phyloP scores from a whole-genome alignment of 768 basidiomycete species.

The Collybia nuda region DNA sequence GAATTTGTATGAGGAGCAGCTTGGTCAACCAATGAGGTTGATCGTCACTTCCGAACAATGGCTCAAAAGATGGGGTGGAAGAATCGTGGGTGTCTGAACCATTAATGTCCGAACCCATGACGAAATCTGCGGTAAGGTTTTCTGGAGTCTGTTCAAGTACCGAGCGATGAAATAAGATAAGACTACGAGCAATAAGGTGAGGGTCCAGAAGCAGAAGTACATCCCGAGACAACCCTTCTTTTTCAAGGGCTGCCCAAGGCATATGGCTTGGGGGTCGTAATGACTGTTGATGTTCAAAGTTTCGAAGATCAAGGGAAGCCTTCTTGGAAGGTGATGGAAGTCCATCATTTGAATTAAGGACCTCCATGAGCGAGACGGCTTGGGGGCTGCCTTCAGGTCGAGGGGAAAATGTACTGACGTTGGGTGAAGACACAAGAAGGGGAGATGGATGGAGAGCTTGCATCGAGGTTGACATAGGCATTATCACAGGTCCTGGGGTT shows the following conservation, averaged over 20 bases:
- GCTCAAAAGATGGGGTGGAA: constrained; percentile 17
- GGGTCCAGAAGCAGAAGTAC: constrained; percentile 65
- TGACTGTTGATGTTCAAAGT: constrained; percentile 24
- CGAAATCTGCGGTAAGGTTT: constrained; percentile 47
- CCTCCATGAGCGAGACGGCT: constrained; percentile 45
- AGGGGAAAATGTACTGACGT: constrained; percentile 52
- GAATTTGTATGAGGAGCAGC: constrained; percentile 66
- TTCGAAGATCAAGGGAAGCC: constrained; percentile 20
- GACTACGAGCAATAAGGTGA: constrained; percentile 58
- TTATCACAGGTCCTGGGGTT: constrained; percentile 25
- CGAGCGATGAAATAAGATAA: constrained; percentile 60
- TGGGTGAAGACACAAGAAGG: constrained; percentile 46
- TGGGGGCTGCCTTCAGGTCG: constrained; percentile 42
- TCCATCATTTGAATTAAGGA: constrained; percentile 25
- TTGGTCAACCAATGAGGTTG: constrained; percentile 83
- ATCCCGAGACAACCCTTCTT: constrained; percentile 69
- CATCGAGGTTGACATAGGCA: constrained; percentile 43
- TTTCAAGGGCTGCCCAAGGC: constrained; percentile 54
- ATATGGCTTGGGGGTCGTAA: constrained; percentile 23
- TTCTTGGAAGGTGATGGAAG: constrained; percentile 22
- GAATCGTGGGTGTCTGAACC: constrained; percentile 9
- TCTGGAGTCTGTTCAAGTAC: constrained; percentile 52
- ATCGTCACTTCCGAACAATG: constrained; percentile 68
- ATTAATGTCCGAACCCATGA: constrained; percentile 31
- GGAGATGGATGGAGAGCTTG: constrained; percentile 54